phyloP scores from a whole-genome alignment of 305 asterid species.

The Fraxinus floribunda region DNA sequence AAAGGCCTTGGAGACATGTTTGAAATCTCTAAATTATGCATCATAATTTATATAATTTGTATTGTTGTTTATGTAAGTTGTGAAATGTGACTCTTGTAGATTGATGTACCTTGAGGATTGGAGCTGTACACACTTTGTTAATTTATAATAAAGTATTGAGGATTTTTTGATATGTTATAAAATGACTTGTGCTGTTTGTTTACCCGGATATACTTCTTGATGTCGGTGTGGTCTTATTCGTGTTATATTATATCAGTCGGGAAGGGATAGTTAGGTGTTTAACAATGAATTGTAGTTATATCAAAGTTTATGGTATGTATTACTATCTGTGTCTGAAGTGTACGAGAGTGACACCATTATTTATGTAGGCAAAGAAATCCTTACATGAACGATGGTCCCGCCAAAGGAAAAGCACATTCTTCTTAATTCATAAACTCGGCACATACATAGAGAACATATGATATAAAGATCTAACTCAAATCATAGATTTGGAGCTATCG shows the following conservation, averaged over 20 bases:
- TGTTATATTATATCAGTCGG: not conserved
- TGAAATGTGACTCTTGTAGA: not conserved
- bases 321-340: not conserved
- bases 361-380: not conserved
- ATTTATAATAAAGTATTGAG: not conserved
- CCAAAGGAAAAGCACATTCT: not conserved
- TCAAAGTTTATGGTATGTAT: not conserved
- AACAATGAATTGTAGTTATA: not conserved
- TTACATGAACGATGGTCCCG: not conserved
- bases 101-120: slow-evolving; percentile 1
- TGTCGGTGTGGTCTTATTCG: not conserved
- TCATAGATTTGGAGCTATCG: not conserved
- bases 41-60: slow-evolving; percentile 12
- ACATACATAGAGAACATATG: not conserved
- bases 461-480: not conserved
- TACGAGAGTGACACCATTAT: not conserved
- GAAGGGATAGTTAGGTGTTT: not conserved
- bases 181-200: not conserved
- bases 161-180: not conserved
- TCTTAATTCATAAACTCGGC: not conserved
- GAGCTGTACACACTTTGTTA: not conserved
- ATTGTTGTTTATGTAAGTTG: not conserved
- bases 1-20: slow-evolving; percentile 90
- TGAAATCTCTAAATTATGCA: slow-evolving; percentile 28
- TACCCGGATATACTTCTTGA: not conserved